Conservation (phyloP, 1,139 yeast genomes). For the Hanseniaspora sp. region DNA sequence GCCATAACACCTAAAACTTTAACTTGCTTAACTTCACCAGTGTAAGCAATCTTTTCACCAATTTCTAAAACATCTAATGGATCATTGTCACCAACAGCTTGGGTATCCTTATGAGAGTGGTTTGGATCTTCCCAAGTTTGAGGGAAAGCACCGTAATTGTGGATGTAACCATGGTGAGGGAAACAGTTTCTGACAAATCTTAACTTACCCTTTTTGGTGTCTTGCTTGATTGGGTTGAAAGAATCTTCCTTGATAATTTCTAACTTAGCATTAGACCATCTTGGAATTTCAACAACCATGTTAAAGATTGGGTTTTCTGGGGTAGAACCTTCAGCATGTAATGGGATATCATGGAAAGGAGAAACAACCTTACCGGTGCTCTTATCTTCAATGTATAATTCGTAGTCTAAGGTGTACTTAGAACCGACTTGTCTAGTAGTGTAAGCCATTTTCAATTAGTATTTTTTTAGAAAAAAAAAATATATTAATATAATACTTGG, state of each 20-base stretch:
- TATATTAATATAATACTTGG: not conserved
- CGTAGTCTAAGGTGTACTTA: conserved; percentile 82
- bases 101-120: conserved; percentile 58
- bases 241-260: conserved; percentile 59
- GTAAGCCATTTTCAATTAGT: conserved; percentile 46
- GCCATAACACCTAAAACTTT: conserved; percentile 82
- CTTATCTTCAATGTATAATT: conserved; percentile 51
- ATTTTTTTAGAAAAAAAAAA: not conserved
- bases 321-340: conserved; percentile 41
- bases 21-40: conserved; percentile 72
- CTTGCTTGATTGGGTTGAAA: conserved; percentile 79
- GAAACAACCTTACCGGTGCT: conserved; percentile 58
- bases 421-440: conserved; percentile 83
- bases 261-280: conserved; percentile 84
- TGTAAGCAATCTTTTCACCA: conserved; percentile 57
- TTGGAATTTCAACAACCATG: conserved; percentile 82
- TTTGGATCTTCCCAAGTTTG: conserved; percentile 93
- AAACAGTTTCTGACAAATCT: conserved; percentile 78
- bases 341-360: conserved; percentile 68
- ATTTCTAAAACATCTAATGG: conserved; percentile 87
- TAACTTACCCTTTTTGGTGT: conserved; percentile 70
- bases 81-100: conserved; percentile 79
- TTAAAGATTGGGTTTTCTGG: conserved; percentile 55
- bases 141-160: conserved; percentile 89
- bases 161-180: conserved; percentile 85